Conservation (phyloP, 108 stramenopile species). For the Fistulifera pelliculosa region DNA sequence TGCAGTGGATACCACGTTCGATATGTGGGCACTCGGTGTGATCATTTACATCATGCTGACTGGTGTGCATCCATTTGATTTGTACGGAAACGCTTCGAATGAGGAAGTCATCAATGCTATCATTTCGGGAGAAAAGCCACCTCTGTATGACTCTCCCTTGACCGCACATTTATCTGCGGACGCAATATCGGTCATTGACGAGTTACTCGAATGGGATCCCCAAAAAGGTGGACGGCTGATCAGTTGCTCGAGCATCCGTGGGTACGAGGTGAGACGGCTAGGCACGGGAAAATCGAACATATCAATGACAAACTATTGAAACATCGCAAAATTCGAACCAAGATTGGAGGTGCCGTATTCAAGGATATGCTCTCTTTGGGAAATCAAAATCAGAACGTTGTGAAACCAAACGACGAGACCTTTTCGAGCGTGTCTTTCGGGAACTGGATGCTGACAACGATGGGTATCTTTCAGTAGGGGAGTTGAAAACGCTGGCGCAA, state of each 20-base stretch:
- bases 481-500: constrained; percentile 28
- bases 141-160: constrained; percentile 17
- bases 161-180: constrained; percentile 47
- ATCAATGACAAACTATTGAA: constrained; percentile 50
- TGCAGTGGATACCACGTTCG: constrained; percentile 21
- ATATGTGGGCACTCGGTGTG: constrained; percentile 84
- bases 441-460: constrained; percentile 36
- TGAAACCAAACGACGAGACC: constrained; percentile 36
- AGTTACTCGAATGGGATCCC: constrained; percentile 52
- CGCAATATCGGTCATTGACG: constrained; percentile 40
- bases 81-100: constrained; percentile 60
- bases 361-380: constrained; percentile 45
- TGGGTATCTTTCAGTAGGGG: constrained; percentile 38
- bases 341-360: constrained; percentile 61
- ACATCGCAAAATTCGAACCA: constrained; percentile 53
- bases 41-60: constrained; percentile 91
- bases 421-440: constrained; percentile 64
- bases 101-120: constrained; percentile 60
- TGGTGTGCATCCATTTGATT: constrained; percentile 84
- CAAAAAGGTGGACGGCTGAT: constrained; percentile 53
- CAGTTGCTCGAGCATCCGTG: constrained; percentile 88
- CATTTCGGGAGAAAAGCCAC: constrained; percentile 11
- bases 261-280: constrained; percentile 78
- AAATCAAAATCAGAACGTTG: constrained; percentile 23
- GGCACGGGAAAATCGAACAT: constrained; percentile 46